Evolutionary conservation across 352 stramenopile genomes (phyloP).

Genomic region (Pythium grandisporangium): DNA sequence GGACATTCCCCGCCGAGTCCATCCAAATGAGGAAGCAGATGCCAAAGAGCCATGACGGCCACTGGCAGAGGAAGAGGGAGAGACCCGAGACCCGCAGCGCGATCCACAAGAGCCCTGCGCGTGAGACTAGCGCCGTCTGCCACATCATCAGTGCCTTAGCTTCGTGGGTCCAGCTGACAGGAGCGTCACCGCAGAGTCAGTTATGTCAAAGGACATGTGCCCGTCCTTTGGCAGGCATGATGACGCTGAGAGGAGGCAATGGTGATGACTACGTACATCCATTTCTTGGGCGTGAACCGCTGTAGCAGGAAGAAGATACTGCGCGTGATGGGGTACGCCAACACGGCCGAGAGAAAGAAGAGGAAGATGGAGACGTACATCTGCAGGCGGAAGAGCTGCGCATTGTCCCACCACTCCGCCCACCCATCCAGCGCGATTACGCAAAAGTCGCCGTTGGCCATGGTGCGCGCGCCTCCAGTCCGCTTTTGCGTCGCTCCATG

Average conservation of each 20-base stretch:
- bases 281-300: constrained; percentile 42
- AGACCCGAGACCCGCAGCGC: constrained; percentile 45
- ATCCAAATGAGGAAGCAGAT: constrained; percentile 73
- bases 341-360: constrained; percentile 69
- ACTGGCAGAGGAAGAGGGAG: constrained; percentile 51
- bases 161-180: constrained; percentile 68
- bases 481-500: too few relatives aligned
- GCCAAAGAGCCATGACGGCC: constrained; percentile 61
- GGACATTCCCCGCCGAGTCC: constrained; percentile 47
- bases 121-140: constrained; percentile 61
- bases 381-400: constrained; percentile 29
- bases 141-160: constrained; percentile 58
- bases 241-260: background rate
- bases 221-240: too few relatives aligned
- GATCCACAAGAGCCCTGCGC: constrained; percentile 60
- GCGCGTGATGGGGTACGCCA: constrained; percentile 57
- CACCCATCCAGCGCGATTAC: constrained; percentile 41
- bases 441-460: constrained; percentile 24
- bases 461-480: constrained; percentile 4
- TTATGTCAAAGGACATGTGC: too few relatives aligned
- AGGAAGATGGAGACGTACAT: constrained; percentile 66
- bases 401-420: constrained; percentile 46
- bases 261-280: constrained; percentile 25
- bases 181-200: too few relatives aligned
- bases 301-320: constrained; percentile 56